Conservation (phyloP, 2,329 filamentous ascomycete genomes). For the Aspergillus awamori region DNA sequence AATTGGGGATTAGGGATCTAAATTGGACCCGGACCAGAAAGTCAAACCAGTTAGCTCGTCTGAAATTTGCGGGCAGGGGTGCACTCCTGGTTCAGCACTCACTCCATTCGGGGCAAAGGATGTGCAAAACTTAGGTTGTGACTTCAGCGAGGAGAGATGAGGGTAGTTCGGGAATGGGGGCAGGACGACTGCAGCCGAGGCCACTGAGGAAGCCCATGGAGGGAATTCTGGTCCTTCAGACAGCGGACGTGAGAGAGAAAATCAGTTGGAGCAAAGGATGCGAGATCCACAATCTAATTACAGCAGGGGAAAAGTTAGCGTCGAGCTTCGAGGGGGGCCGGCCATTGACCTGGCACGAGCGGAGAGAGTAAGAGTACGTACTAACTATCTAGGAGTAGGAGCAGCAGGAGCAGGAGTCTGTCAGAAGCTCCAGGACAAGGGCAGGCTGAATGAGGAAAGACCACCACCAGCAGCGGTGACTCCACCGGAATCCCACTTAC, state of each 20-base stretch:
- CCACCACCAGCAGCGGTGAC: neutral
- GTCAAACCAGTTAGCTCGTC: neutral
- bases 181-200: neutral
- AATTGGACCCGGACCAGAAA: slow-evolving; percentile 1
- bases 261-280: neutral
- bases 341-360: neutral
- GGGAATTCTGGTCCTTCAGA: neutral
- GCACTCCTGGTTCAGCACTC: neutral
- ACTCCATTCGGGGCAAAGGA: neutral
- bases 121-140: neutral
- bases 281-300: neutral
- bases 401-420: neutral
- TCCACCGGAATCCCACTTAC: neutral
- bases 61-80: neutral
- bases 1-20: neutral
- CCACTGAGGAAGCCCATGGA: neutral
- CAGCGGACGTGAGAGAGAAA: neutral
- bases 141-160: neutral
- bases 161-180: neutral
- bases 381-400: neutral
- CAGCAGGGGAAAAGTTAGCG: neutral
- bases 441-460: too few species aligned
- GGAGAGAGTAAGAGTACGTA: neutral
- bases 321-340: neutral
- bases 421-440: too few species aligned